phyloP scores from a whole-genome alignment of 305 asterid genomes.

The Solanum aculeatissimum region DNA sequence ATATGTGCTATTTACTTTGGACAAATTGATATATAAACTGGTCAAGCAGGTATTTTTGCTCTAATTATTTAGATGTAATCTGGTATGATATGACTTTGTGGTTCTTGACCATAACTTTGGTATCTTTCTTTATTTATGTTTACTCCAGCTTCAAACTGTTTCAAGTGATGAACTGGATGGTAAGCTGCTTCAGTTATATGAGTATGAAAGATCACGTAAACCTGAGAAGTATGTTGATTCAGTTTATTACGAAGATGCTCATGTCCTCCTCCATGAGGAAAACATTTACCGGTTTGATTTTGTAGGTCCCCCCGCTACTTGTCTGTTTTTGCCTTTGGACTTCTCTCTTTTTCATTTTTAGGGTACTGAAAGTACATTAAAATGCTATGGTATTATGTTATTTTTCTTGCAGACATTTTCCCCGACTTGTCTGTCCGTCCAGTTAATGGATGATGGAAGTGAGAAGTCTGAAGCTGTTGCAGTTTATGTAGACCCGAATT shows the following conservation, averaged over 20 bases:
- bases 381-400: constrained; percentile 21
- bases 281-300: constrained; percentile 33
- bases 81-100: background rate
- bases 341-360: background rate
- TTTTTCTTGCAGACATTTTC: constrained; percentile 46
- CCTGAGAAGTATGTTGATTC: constrained; percentile 27
- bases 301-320: constrained; percentile 48
- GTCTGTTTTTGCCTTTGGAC: background rate
- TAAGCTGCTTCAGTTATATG: constrained; percentile 33
- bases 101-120: background rate
- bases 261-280: constrained; percentile 32
- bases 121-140: background rate
- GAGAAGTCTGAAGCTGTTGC: constrained; percentile 95
- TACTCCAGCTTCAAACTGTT: constrained; percentile 31
- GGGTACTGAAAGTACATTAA: background rate
- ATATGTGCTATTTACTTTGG: constrained; percentile 89
- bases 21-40: constrained; percentile 87
- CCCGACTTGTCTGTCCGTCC: constrained; percentile 67
- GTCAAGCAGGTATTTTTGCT: constrained; percentile 63
- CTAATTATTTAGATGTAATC: background rate
- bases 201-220: constrained; percentile 30
- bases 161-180: constrained; percentile 32
- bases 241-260: constrained; percentile 34
- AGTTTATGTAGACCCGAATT: constrained; percentile 82
- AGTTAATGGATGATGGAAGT: constrained; percentile 84